A percentile compares a stretch with the other conserved stretches of the same genome.
These are phyloP conservation scores for Eucalyptus cloeziana DNA, from an alignment of 345 rosid genomes.

Conservation along the genomic window DNA sequence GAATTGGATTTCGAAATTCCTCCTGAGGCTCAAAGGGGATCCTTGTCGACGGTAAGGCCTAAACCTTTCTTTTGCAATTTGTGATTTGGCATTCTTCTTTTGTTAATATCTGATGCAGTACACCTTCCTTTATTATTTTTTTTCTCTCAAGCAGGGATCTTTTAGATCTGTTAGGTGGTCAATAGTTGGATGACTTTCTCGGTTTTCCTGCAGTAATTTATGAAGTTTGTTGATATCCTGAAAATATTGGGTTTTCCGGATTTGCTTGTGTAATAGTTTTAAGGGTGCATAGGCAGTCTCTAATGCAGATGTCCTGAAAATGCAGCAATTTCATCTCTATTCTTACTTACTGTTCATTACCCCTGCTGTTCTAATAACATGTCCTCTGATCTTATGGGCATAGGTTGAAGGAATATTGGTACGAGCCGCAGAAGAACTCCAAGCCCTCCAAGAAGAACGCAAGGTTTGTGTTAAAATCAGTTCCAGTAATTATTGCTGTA, in stretches of 20 bases:
- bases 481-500: background rate
- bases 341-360: background rate
- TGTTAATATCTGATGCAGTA: background rate
- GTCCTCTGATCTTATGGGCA: background rate
- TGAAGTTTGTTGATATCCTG: background rate
- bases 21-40: conserved; percentile 90
- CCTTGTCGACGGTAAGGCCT: conserved; percentile 59
- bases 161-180: background rate
- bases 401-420: conserved; percentile 79
- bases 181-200: background rate
- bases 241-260: background rate
- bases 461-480: conserved; percentile 24
- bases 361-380: background rate
- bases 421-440: conserved; percentile 72
- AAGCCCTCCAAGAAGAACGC: conserved; percentile 91
- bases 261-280: background rate
- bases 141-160: background rate
- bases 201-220: background rate
- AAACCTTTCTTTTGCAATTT: background rate
- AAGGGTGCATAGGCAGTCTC: background rate
- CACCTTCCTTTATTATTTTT: background rate
- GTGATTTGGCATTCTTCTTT: background rate
- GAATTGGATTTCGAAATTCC: conserved; percentile 95
- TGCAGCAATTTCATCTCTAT: background rate
- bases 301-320: background rate